A percentile compares a stretch with the other conserved stretches of the same genome.
Evolutionary conservation across 768 basidiomycete species (phyloP).

Genomic region (Tricholoma sp.): DNA sequence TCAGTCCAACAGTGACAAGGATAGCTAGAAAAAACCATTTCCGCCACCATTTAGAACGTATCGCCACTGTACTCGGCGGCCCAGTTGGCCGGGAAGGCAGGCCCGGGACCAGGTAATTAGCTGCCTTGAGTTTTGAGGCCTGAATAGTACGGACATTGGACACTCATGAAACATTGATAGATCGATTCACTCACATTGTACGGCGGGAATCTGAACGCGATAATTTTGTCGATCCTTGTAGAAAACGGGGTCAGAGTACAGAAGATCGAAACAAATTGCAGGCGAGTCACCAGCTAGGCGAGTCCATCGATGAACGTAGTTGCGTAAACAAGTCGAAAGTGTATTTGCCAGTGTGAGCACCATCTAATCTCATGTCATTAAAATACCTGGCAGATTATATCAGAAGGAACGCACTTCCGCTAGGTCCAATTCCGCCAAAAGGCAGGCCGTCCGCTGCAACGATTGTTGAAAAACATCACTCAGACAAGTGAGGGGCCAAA

Average conservation of each 20-base stretch:
- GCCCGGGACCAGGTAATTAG: constrained; percentile 22
- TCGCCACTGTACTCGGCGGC: constrained; percentile 25
- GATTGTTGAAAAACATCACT: background rate
- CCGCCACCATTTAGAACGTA: constrained; percentile 29
- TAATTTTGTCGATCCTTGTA: constrained; percentile 42
- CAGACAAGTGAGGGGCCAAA: constrained; percentile 2
- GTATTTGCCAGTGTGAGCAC: constrained; percentile 68
- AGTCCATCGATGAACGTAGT: constrained; percentile 52
- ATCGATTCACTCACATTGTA: constrained; percentile 35
- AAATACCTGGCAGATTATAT: background rate
- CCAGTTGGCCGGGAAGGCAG: constrained; percentile 43
- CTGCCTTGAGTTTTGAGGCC: constrained; percentile 28
- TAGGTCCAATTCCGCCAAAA: constrained; percentile 24
- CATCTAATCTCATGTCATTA: constrained; percentile 33
- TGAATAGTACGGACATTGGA: constrained; percentile 5
- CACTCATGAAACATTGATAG: background rate
- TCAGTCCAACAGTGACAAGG: constrained; percentile 38
- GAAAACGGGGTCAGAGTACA: background rate
- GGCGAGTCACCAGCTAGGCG: constrained; percentile 48
- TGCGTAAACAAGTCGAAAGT: constrained; percentile 79
- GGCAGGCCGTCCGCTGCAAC: constrained; percentile 20
- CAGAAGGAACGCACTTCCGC: constrained; percentile 50
- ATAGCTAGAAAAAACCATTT: constrained; percentile 48
- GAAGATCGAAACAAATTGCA: constrained; percentile 13
- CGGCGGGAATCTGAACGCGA: constrained; percentile 58